Evolutionary conservation across 2,329 filamentous ascomycete species (phyloP), one percentile per base, ranked within the genome.

Genomic region (Cladophialophora immunda): DNA sequence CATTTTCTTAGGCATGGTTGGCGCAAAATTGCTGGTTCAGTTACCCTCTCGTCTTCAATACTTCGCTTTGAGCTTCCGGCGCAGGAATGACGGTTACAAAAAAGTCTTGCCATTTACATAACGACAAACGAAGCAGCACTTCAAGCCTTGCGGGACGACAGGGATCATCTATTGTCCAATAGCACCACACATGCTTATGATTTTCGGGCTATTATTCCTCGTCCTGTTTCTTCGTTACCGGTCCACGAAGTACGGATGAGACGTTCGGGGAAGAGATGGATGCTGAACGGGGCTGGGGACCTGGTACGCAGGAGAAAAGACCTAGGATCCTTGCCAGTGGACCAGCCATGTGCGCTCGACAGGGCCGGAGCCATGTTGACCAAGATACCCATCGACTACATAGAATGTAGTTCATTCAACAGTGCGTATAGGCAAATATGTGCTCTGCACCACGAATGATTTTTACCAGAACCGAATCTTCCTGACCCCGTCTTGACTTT

Each of bases 71-170:
- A 47, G 47, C n/a, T 8, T 60, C 53, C 9, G 58, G 58, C 45
- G 58, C 58, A 61, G 47, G 58, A 27, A 15, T 19, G 30, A 61
- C 30, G 30, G 47, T 29, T 61, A 61, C 58, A 61, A 13, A 61
- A 61, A 61, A 61, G 47, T 36, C 22, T 61, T 52, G 30, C 41
- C 47, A 54, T 22, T 38, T 61, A 36, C 13, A 27, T 53, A 25
- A 53, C 45, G 32, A 54, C 38, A 13, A 58, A 59, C 9, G 47
- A 61, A 60, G 19, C 29, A 61, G 52, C n/a, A 50, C 58, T 36
- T 38, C 47, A 53, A 34, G 55, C 32, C 9, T 25, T 61, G 8
- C 36, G 47, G 45, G 34, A 61, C 45, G 45, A 54, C 3, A 15
- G 22, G 17, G 45, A 27, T 50, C 6, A 50, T 50, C 45, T 50